A percentile compares a stretch with the other conserved stretches of the same genome.
phyloP scores from a whole-genome alignment of 225 moss, liverwort and hornwort genomes.

The Physcomitrellopsis africana region DNA sequence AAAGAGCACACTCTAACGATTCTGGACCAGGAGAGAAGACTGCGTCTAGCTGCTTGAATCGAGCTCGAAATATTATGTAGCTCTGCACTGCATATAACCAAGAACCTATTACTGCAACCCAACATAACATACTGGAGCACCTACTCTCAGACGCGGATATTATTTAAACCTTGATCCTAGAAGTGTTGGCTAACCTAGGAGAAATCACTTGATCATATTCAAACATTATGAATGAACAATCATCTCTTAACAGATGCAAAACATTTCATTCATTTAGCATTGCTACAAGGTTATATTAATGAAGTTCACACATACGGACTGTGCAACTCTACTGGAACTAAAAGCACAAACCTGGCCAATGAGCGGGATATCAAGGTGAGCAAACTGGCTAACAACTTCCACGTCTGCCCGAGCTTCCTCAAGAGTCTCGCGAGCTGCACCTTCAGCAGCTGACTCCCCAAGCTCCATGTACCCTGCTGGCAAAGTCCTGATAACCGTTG shows the following conservation, averaged over 20 bases:
- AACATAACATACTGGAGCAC: too few species aligned
- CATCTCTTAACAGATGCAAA: neutral
- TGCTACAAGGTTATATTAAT: conserved; percentile 6
- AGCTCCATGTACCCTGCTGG: conserved; percentile 99
- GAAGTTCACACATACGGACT: neutral
- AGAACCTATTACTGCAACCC: conserved; percentile 34
- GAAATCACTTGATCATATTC: neutral
- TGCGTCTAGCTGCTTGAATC: conserved; percentile 59
- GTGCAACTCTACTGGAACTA: conserved; percentile 22
- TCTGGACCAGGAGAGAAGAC: conserved; percentile 85
- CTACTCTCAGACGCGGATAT: too few species aligned
- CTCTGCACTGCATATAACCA: conserved; percentile 97
- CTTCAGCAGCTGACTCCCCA: conserved; percentile 97
- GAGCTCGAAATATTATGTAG: conserved; percentile 97
- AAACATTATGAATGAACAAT: neutral
- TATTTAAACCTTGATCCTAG: too few species aligned
- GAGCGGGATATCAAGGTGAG: conserved; percentile 87
- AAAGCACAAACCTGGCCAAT: conserved; percentile 83
- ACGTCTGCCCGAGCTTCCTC: conserved; percentile 97
- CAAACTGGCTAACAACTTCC: conserved; percentile 82
- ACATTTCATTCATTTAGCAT: conserved; percentile 13
- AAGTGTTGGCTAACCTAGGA: neutral
- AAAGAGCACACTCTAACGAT: conserved; percentile 91
- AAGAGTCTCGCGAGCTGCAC: conserved; percentile 91
- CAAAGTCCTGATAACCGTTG: conserved; percentile 70